Evolutionary conservation across 2,329 filamentous ascomycete species (phyloP).

Genomic region (Cryphonectria radicalis): DNA sequence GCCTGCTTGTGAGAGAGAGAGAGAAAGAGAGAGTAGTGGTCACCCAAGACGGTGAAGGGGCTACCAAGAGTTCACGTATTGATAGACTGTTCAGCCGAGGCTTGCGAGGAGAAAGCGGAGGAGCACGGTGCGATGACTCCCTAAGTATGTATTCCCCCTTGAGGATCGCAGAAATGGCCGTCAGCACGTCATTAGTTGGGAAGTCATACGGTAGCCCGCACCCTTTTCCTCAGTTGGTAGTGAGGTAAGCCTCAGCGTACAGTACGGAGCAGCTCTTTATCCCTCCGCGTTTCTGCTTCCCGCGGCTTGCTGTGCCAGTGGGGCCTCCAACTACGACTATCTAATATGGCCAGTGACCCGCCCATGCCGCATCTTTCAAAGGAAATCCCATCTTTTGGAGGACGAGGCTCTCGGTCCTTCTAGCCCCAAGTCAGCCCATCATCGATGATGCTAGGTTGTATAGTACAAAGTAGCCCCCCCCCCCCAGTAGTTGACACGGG

Average conservation of each 20-base stretch:
- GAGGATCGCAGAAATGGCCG: neutral
- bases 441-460: neutral
- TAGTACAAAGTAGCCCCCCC: neutral
- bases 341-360: neutral
- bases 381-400: slow-evolving; percentile 8
- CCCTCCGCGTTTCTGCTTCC: neutral
- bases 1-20: too few relatives aligned
- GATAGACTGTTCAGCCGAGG: neutral
- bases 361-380: neutral
- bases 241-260: neutral
- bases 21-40: neutral
- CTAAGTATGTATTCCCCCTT: neutral
- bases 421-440: neutral
- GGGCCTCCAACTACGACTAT: neutral
- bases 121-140: neutral
- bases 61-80: neutral
- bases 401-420: neutral
- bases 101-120: neutral
- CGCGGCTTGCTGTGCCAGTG: neutral
- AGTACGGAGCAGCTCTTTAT: neutral
- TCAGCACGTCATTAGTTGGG: neutral
- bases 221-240: neutral
- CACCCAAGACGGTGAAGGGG: neutral
- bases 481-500: neutral
- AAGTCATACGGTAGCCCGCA: neutral